A percentile compares a stretch with the other conserved stretches of the same genome.
phyloP scores from a whole-genome alignment of 2,329 filamentous ascomycete species.

The Eurotiales sp. region DNA sequence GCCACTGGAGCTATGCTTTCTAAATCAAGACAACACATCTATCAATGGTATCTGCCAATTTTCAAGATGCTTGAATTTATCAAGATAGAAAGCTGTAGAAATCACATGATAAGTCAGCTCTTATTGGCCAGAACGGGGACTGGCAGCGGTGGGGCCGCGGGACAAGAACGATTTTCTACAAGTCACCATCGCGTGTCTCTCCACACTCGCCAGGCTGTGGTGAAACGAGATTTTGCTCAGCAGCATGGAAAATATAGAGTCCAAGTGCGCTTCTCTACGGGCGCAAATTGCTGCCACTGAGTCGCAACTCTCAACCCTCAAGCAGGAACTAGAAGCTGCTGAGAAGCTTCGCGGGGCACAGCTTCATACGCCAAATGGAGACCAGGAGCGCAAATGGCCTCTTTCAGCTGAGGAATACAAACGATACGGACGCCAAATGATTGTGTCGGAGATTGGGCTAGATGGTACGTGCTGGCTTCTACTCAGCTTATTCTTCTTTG shows the following conservation, averaged over 20 bases:
- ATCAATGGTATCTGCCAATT: too few relatives aligned
- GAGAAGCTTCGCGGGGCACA: conserved; percentile 23
- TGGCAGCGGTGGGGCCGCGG: too few relatives aligned
- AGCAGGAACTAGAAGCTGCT: conserved; percentile 31
- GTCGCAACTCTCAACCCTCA: conserved; percentile 31
- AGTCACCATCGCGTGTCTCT: too few relatives aligned
- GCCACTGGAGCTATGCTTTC: too few relatives aligned
- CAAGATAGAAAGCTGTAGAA: too few relatives aligned
- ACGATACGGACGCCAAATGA: conserved; percentile 86
- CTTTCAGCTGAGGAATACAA: conserved; percentile 70
- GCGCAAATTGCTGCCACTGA: conserved; percentile 37
- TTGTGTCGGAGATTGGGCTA: conserved; percentile 76
- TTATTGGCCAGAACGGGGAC: too few relatives aligned
- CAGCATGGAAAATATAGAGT: conserved; percentile 2
- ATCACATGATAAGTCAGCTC: too few relatives aligned
- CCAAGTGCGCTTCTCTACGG: conserved; percentile 26
- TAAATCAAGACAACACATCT: too few relatives aligned
- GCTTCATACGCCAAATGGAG: background rate
- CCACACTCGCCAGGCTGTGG: too few relatives aligned
- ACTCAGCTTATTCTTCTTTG: background rate
- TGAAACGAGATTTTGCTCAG: background rate
- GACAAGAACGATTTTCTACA: too few relatives aligned
- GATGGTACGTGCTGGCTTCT: conserved; percentile 51
- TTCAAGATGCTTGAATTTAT: too few relatives aligned
- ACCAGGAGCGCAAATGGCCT: conserved; percentile 56